Base-by-base conservation (phyloP, 495 filamentous ascomycete species). In the Sabuloglossum arenarium region DNA sequence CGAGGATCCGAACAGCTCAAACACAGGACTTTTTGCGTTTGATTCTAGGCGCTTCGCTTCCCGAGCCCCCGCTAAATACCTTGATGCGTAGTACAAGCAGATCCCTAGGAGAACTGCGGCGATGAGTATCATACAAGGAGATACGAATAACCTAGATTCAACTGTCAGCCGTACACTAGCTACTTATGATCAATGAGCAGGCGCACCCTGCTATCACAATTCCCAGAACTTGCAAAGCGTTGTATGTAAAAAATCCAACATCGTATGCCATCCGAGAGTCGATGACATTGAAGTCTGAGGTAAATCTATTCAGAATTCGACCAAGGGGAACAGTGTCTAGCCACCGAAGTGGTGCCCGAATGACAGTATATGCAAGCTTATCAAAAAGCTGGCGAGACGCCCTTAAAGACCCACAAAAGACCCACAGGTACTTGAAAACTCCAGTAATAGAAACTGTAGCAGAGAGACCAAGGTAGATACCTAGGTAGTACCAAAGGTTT, bases 311-410 rank as follows among this genome's bases (percentile, higher is more conserved):
- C 3, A 90, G 64, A 34, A 90, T 79, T 25, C 85, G 77, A 1
- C 86, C 86, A 0, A 85, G 68, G 0, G 86, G 86, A 0, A 87
- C 81, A 0, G 85, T 90, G 63, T 93, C 86, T 11, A 90, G 70
- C 82, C 85, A 93, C 49, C 81, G 70, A 9, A 85, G 67, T 0
- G 85, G 85, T 14, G 84, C 75, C 8, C 80, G 78, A 0, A 91
- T 71, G 16, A 93, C 74, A 2, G 74, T 71, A 56, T 73, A 79
- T 34, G 78, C 78, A 34, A 88, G 67, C 28, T 74, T 69, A 12
- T 78, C 73, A 58, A 88, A 89, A 3, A 89, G 68, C 42, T 64
- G 68, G 54, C 78, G 74, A 1, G 81, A 85, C 23, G 82, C 84
- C 25, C 66, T 70, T 52, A 88, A 66, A 9, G 79, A 80, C 21